phyloP scores from a whole-genome alignment of 2,329 filamentous ascomycete genomes.

The Aschersonia sp. region DNA sequence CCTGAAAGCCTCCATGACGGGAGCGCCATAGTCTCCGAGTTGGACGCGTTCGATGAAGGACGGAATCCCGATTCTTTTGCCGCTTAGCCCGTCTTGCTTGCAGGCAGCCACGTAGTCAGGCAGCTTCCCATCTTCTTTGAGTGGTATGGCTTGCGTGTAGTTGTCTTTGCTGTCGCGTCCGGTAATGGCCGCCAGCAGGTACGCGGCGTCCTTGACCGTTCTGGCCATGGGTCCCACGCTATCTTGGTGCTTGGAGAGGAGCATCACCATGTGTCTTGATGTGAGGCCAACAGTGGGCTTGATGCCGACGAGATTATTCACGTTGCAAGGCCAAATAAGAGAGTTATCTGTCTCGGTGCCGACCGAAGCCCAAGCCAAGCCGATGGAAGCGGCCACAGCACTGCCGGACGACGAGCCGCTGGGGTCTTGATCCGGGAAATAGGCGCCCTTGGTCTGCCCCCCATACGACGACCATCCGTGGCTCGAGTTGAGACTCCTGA shows the following conservation, averaged over 20 bases:
- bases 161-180: conserved; percentile 45
- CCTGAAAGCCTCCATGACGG: conserved; percentile 27
- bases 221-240: conserved; percentile 48
- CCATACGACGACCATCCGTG: conserved; percentile 53
- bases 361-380: conserved; percentile 5
- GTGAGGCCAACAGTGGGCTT: conserved; percentile 54
- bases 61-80: conserved; percentile 50
- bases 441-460: conserved; percentile 47
- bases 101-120: conserved; percentile 50
- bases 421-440: conserved; percentile 47
- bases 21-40: neutral
- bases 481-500: conserved; percentile 37
- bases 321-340: conserved; percentile 37
- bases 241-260: conserved; percentile 48
- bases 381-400: conserved; percentile 32
- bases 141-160: conserved; percentile 46
- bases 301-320: conserved; percentile 50
- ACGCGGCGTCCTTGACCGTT: conserved; percentile 48
- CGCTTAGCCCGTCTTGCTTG: conserved; percentile 33
- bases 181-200: conserved; percentile 46
- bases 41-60: conserved; percentile 29
- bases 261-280: conserved; percentile 47
- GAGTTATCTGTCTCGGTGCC: conserved; percentile 40
- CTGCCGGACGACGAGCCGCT: conserved; percentile 47
- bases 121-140: conserved; percentile 22